Evolutionary conservation across 2,329 filamentous ascomycete species (phyloP).

Genomic region (Trichoderma lentiforme): DNA sequence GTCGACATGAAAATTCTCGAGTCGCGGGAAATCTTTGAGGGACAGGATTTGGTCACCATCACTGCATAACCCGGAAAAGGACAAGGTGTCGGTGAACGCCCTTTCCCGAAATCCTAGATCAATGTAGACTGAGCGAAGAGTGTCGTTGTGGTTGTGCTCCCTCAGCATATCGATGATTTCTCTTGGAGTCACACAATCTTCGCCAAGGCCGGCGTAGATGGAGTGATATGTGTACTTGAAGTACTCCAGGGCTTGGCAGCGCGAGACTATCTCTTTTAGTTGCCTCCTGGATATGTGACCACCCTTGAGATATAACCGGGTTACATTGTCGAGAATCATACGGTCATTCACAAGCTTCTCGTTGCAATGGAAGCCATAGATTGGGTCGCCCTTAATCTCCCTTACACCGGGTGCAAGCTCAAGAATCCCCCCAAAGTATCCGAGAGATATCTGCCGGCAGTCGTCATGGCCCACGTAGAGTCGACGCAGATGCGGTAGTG

Average conservation of each 20-base stretch:
- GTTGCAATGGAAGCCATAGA: not conserved
- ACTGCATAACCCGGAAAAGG: not conserved
- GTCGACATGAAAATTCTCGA: not conserved
- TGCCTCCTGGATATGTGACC: not conserved
- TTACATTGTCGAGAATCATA: not conserved
- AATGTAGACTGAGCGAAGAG: not conserved
- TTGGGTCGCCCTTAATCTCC: not conserved
- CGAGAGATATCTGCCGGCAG: not conserved
- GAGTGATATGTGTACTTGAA: not conserved
- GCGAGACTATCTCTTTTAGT: not conserved
- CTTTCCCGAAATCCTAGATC: not conserved
- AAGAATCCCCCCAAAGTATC: slow-evolving; percentile 6
- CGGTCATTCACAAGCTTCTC: not conserved
- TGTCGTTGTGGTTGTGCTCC: not conserved
- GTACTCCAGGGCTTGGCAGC: not conserved
- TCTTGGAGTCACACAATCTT: not conserved
- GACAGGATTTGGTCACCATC: not conserved
- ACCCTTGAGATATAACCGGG: not conserved
- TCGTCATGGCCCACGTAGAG: not conserved
- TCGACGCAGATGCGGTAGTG: not conserved
- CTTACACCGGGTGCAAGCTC: not conserved
- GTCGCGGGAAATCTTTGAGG: not conserved
- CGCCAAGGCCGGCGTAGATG: not conserved
- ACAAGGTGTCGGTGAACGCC: not conserved
- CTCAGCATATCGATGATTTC: not conserved